Evolutionary conservation across 345 rosid genomes (phyloP).

Genomic region (Microcos paniculata): DNA sequence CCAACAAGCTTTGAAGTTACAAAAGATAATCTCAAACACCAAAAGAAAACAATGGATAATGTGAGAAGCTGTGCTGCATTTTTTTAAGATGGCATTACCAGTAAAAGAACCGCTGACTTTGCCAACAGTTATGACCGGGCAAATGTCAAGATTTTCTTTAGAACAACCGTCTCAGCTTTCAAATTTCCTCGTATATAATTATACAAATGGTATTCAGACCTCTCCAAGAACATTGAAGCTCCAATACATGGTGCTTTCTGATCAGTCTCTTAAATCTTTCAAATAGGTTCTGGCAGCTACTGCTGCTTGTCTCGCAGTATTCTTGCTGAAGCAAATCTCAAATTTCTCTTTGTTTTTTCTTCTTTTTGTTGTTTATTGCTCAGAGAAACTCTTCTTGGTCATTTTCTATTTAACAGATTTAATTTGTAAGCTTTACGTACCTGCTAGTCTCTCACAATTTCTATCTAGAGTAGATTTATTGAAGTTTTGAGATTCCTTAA

Average conservation of each 20-base stretch:
- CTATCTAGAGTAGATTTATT: not conserved
- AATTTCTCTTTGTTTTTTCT: not conserved
- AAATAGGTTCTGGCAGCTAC: not conserved
- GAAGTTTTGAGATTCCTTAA: not conserved
- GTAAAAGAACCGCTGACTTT: not conserved
- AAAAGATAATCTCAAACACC: not conserved
- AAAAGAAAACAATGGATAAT: not conserved
- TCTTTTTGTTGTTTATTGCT: constrained; percentile 1
- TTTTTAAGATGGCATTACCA: not conserved
- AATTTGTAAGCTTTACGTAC: not conserved
- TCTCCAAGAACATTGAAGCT: not conserved
- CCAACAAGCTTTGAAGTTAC: not conserved
- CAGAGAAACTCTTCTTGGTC: not conserved
- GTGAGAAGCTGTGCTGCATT: not conserved
- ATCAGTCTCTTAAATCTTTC: not conserved
- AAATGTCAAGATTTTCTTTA: not conserved
- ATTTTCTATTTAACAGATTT: not conserved
- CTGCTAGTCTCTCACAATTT: not conserved
- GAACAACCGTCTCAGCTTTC: not conserved
- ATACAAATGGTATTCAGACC: not conserved
- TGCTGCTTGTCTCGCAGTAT: not conserved
- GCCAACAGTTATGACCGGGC: not conserved
- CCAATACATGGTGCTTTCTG: not conserved
- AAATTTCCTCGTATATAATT: not conserved
- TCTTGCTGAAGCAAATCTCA: not conserved